Conservation (phyloP, 2,329 filamentous ascomycete species). For the Talaromyces atroroseus region DNA sequence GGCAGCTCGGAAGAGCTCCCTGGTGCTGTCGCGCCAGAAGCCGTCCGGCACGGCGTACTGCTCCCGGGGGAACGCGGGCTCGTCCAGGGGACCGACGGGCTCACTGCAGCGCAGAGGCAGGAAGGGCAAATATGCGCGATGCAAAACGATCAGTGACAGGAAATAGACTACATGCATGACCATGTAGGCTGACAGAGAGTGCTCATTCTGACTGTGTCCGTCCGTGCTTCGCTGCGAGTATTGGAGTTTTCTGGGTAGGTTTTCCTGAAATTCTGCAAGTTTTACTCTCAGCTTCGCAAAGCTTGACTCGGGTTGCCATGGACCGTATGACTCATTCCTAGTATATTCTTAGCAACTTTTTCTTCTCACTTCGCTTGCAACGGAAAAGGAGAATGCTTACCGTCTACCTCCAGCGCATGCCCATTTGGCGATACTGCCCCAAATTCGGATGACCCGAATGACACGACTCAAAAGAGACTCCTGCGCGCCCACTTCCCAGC, state of each 20-base stretch:
- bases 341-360: background rate
- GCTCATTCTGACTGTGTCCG: slow-evolving; percentile 47
- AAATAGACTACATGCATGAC: slow-evolving; percentile 52
- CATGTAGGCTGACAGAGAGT: slow-evolving; percentile 49
- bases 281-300: slow-evolving; percentile 44
- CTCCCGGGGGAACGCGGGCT: slow-evolving; percentile 41
- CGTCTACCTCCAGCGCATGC: slow-evolving; percentile 50
- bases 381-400: slow-evolving; percentile 26
- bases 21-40: slow-evolving; percentile 50
- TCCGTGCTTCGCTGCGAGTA: slow-evolving; percentile 49
- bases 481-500: slow-evolving; percentile 49
- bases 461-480: slow-evolving; percentile 52
- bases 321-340: slow-evolving; percentile 45
- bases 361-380: background rate
- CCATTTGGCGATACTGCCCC: slow-evolving; percentile 53
- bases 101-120: slow-evolving; percentile 46
- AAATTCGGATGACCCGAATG: slow-evolving; percentile 51
- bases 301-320: slow-evolving; percentile 49
- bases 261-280: slow-evolving; percentile 47
- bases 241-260: slow-evolving; percentile 48
- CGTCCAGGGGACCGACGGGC: slow-evolving; percentile 50
- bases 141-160: slow-evolving; percentile 51
- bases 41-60: slow-evolving; percentile 39
- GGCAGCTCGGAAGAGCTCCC: slow-evolving; percentile 48
- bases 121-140: slow-evolving; percentile 53